A percentile compares a stretch with the other conserved stretches of the same genome.
Conservation (phyloP, 805 yeast species). For the Pichia sporocuriosa region DNA sequence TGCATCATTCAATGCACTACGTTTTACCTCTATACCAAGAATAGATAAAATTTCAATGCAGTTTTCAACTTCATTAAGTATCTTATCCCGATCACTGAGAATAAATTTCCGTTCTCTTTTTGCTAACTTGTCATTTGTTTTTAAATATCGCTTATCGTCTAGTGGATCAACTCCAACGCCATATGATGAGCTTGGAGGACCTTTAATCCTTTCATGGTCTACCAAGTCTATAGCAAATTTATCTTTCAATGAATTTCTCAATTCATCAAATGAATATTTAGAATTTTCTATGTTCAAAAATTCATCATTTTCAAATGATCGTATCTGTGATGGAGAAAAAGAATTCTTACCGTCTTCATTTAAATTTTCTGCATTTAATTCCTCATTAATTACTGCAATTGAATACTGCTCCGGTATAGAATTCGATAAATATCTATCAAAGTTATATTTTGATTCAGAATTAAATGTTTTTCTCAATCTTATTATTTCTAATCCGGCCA, state of each 20-base stretch:
- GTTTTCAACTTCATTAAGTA: slow-evolving; percentile 51
- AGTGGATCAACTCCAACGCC: slow-evolving; percentile 36
- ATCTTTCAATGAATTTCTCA: neutral
- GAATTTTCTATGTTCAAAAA: neutral
- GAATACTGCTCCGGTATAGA: slow-evolving; percentile 22
- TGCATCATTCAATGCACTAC: slow-evolving; percentile 8
- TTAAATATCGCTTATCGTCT: slow-evolving; percentile 35
- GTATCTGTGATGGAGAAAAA: too few species aligned
- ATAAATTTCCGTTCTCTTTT: slow-evolving; percentile 59
- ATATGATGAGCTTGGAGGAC: slow-evolving; percentile 1
- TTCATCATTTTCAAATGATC: neutral
- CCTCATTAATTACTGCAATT: slow-evolving; percentile 15
- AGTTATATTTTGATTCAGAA: slow-evolving; percentile 25
- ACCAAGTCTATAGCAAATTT: slow-evolving; percentile 16
- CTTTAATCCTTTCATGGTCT: slow-evolving; percentile 14
- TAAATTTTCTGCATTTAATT: neutral
- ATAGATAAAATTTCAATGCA: slow-evolving; percentile 39
- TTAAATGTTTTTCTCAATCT: slow-evolving; percentile 18
- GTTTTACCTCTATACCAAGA: slow-evolving; percentile 22
- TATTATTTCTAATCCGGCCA: slow-evolving; percentile 3
- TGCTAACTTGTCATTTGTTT: slow-evolving; percentile 53
- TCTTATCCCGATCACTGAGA: slow-evolving; percentile 45
- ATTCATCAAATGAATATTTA: neutral
- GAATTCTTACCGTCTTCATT: too few species aligned
- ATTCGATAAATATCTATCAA: slow-evolving; percentile 26